These are phyloP conservation scores for Mrakia blollopis DNA, from an alignment of 768 basidiomycete species.

Conservation along the genomic window DNA sequence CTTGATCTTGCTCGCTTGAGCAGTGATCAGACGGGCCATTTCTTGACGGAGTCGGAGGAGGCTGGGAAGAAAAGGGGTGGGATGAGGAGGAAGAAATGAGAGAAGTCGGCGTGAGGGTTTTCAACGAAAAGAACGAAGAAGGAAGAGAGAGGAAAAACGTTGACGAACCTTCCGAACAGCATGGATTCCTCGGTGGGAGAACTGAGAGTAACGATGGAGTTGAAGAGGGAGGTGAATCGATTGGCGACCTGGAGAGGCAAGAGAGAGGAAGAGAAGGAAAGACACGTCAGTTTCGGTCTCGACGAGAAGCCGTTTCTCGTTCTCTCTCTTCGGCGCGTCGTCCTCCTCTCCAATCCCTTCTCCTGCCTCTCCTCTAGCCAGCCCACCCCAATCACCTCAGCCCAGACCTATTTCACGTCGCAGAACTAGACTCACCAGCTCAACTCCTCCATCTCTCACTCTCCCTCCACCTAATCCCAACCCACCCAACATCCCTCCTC, in stretches of 20 bases:
- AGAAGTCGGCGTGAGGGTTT: background rate
- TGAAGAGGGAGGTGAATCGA: conserved; percentile 75
- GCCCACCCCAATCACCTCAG: background rate
- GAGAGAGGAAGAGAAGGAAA: background rate
- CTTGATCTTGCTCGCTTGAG: conserved; percentile 64
- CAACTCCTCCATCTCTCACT: conserved; percentile 64
- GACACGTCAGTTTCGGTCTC: background rate
- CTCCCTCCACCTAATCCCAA: conserved; percentile 62
- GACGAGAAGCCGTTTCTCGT: background rate
- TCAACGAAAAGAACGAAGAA: no score
- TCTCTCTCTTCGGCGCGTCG: background rate
- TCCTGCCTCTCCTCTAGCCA: background rate
- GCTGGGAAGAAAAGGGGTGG: conserved; percentile 47
- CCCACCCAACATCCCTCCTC: conserved; percentile 34
- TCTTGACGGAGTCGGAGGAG: conserved; percentile 79
- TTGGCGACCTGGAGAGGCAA: conserved; percentile 58
- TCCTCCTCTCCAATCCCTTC: no score
- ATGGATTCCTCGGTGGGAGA: conserved; percentile 85
- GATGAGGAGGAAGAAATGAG: background rate
- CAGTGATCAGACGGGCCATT: conserved; percentile 65
- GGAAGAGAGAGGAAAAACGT: background rate
- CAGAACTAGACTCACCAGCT: conserved; percentile 50
- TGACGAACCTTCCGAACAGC: conserved; percentile 84
- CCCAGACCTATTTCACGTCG: background rate
- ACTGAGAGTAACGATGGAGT: conserved; percentile 72